Evolutionary conservation across 2,329 filamentous ascomycete genomes (phyloP).

Genomic region (Arthrobotrys sinensis): DNA sequence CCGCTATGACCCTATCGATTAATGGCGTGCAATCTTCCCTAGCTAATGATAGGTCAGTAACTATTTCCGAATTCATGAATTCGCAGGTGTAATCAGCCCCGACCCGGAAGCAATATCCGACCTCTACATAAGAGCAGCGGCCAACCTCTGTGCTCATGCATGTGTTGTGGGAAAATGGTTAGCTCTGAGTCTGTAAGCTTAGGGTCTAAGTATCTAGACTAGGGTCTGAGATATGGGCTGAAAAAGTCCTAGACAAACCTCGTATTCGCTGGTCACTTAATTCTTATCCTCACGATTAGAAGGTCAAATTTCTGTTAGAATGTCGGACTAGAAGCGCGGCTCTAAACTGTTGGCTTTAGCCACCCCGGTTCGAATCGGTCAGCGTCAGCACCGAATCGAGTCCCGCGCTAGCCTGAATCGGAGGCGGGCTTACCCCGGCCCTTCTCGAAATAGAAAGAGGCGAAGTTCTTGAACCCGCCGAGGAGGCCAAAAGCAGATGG

Average conservation of each 20-base stretch:
- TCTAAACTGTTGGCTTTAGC: not conserved
- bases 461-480: constrained; percentile 26
- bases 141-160: not conserved
- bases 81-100: not conserved
- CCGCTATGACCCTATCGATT: not conserved
- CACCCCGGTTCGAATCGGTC: constrained; percentile 32
- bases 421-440: constrained; percentile 11
- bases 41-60: not conserved
- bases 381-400: constrained; percentile 44
- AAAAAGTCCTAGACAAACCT: constrained; percentile 11
- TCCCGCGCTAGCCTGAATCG: not conserved
- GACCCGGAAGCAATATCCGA: not conserved
- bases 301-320: not conserved
- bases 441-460: constrained; percentile 41
- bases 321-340: no score
- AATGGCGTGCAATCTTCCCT: not conserved
- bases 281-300: constrained; percentile 8
- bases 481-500: constrained; percentile 12
- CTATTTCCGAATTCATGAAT: not conserved
- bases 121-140: not conserved
- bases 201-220: no score
- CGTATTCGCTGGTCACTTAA: constrained; percentile 5
- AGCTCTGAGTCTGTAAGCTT: constrained; percentile 6
- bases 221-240: constrained; percentile 5
- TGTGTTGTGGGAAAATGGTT: not conserved